Percentiles rank a stretch among this genome's conserved stretches.
These are phyloP conservation scores for Eucalyptus paniculata DNA, from an alignment of 345 rosid species.

Conservation along the genomic window DNA sequence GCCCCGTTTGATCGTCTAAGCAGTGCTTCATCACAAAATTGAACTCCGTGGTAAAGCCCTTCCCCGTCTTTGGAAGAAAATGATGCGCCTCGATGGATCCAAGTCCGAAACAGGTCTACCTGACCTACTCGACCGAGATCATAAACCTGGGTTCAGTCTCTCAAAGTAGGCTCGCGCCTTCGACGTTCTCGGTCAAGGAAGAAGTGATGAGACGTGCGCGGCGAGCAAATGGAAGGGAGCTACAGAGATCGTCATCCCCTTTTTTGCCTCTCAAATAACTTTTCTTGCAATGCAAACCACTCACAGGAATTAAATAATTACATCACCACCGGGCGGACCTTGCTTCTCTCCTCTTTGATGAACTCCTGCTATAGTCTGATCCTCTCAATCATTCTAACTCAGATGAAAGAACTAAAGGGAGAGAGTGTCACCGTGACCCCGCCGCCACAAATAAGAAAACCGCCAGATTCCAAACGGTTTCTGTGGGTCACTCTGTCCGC, in stretches of 20 bases:
- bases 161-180: neutral
- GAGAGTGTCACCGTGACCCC: slow-evolving; percentile 5
- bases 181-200: neutral
- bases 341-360: neutral
- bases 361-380: neutral
- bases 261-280: neutral
- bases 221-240: neutral
- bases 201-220: neutral
- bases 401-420: slow-evolving; percentile 21
- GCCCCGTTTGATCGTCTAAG: neutral
- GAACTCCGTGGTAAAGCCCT: neutral
- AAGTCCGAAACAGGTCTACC: neutral
- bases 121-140: neutral
- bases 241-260: neutral
- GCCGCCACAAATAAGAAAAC: slow-evolving; percentile 34
- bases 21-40: neutral
- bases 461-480: slow-evolving; percentile 32
- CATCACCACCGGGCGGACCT: neutral
- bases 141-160: neutral
- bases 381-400: neutral
- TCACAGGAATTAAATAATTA: neutral
- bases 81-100: neutral
- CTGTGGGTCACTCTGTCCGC: slow-evolving; percentile 31
- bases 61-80: neutral
- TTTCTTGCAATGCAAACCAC: neutral